Base-by-base conservation (phyloP, 1,139 yeast genomes). In the Yamadazyma atlantica region DNA sequence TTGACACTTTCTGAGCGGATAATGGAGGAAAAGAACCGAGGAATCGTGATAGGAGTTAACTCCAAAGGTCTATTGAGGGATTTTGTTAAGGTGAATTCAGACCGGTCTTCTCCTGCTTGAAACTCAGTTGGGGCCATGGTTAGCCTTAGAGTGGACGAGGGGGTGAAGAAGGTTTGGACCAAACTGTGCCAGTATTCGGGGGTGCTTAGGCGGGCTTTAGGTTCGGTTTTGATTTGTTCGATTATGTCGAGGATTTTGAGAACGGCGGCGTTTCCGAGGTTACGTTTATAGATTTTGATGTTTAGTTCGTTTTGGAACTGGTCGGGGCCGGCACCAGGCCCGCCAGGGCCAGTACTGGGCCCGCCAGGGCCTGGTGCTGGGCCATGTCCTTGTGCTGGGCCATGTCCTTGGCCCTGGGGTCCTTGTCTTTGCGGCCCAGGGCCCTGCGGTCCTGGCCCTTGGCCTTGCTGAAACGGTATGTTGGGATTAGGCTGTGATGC, bases 21-120 rank as follows among this genome's bases (percentile, higher is more conserved):
- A 25, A 78, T 70, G 28, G 77, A 66, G 0, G 83, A 67, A 46
- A 82, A 73, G 43, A 84, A 76, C 37, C 84, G 62, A 1, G 95
- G 87, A n/a, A 87, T 74, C 2, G 87, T 73, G 2, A 80, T 70
- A 6, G 76, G 70, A 9, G 80, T 76, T 21, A 88, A 70, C 42
- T 82, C 90, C 56, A 79, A 85, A 45, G 74, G 81, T 41, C 80
- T 66, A 11, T 72, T 35, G 12, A 29, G 23, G 1, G 35, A 9
- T 12, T 23, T 13, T n/a, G 12, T 30, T 7, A 25, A 21, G 9
- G 29, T 36, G 4, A 19, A 25, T 7, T 19, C 33, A 5, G 33
- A 13, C 3, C 34, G 31, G 16, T 25, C 17, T 15, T 40, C 28
- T 4, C 16, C 17, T 3, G 33, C 9, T 13, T 32, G 35, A 6